These are phyloP conservation scores for Phytophthora palmivora DNA, from an alignment of 352 stramenopile genomes.

Conservation along the genomic window DNA sequence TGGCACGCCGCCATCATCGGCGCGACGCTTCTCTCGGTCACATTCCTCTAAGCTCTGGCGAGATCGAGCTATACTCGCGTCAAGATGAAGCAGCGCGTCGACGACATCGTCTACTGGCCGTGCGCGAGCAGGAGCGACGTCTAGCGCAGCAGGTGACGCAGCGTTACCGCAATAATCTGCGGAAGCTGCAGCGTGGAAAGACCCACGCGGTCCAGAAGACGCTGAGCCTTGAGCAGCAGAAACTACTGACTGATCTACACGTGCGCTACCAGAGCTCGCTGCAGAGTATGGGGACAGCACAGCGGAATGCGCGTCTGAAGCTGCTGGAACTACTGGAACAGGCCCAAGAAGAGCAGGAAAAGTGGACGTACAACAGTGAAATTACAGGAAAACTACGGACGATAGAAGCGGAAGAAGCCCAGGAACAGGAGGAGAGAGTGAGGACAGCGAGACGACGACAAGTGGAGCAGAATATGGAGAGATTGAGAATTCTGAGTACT, in stretches of 20 bases:
- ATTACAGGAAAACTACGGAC: constrained; percentile 41
- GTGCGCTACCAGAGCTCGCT: constrained; percentile 64
- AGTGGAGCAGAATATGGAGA: constrained; percentile 55
- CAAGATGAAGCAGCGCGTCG: constrained; percentile 66
- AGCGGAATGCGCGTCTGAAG: constrained; percentile 67
- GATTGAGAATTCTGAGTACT: constrained; percentile 44
- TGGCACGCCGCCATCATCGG: constrained; percentile 17
- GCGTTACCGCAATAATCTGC: constrained; percentile 75
- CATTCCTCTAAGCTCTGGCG: constrained; percentile 68
- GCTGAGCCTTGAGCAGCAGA: constrained; percentile 43
- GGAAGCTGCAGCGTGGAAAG: constrained; percentile 50
- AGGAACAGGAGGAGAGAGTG: constrained; percentile 31
- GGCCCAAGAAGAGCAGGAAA: constrained; percentile 57
- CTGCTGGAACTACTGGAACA: constrained; percentile 58
- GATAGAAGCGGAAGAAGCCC: constrained; percentile 39
- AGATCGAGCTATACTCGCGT: constrained; percentile 63
- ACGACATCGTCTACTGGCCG: constrained; percentile 55
- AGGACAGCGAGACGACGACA: constrained; percentile 40
- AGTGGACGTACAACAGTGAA: constrained; percentile 58
- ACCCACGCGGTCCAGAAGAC: constrained; percentile 34
- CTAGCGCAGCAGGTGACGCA: constrained; percentile 73
- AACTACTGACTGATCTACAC: constrained; percentile 54
- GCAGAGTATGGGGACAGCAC: constrained; percentile 64
- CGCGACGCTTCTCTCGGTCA: constrained; percentile 38
- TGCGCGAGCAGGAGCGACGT: constrained; percentile 67